Base-by-base conservation (phyloP, 495 filamentous ascomycete genomes). In the Penicillium steckii region DNA sequence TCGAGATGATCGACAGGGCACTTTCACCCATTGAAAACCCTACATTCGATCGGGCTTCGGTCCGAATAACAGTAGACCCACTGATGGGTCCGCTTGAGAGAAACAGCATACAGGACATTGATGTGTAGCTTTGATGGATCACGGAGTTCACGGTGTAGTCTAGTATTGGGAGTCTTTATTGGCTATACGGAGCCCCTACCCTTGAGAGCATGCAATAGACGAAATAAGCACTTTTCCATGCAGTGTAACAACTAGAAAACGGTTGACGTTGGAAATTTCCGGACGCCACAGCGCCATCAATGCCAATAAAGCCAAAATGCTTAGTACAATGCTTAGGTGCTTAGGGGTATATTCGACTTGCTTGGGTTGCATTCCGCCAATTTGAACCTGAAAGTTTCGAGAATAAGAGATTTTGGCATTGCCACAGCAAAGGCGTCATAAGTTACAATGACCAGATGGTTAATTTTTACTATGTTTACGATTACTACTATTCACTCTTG, bases 1-100 rank as follows among this genome's bases (percentile, higher is more conserved):
- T 22, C 37, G 49, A 19, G 12, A 44, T 44, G 51, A 46, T 50
- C 33, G 41, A 43, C 46, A 54, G 56, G 46, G 43, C 10, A 6
- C 6, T 41, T 7, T 21, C 17, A 7, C 27, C n/a, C 12, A 10
- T 42, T 8, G 21, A 22, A 6, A 23, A 41, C 29, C 41, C 40
- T 49, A 29, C 40, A 21, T 38, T 37, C 33, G 46, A 41, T 24
- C 22, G 33, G 30, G 19, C 24, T 9, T 30, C 26, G 10, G 26
- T 43, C 19, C 18, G 41, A 22, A 33, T 50, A 15, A 33, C 12
- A 24, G 21, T 27, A 21, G 26, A 44, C 41, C 38, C 35, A 50
- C 38, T 33, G 19, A 7, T 41, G 4, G 18, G 21, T 15, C 33
- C 13, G 33, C 33, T 37, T 2, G 3, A 8, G 8, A 17, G 33